These are phyloP conservation scores for Alnus glutinosa DNA, from an alignment of 306 rosid genomes.

Conservation along the genomic window DNA sequence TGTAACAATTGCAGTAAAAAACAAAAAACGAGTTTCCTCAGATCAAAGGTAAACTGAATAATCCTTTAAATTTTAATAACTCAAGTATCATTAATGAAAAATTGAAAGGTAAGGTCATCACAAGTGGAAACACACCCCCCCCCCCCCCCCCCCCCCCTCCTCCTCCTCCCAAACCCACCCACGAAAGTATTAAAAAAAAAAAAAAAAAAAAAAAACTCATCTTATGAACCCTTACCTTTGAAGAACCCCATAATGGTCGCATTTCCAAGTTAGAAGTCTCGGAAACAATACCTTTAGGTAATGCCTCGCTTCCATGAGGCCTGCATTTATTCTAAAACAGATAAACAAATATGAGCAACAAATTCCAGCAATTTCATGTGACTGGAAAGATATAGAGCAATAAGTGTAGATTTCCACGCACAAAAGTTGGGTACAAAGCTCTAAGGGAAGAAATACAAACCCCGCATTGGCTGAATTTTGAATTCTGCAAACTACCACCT, in stretches of 20 bases:
- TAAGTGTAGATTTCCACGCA: background rate
- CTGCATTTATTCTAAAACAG: slow-evolving; percentile 60
- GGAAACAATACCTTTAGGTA: slow-evolving; percentile 72
- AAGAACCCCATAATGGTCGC: slow-evolving; percentile 63
- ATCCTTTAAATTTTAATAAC: slow-evolving; percentile 3
- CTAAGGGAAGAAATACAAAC: slow-evolving; percentile 38
- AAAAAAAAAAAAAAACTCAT: background rate
- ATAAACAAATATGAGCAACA: slow-evolving; percentile 35
- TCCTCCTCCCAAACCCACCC: background rate
- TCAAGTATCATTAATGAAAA: slow-evolving; percentile 3
- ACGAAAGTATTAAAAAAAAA: too few relatives aligned
- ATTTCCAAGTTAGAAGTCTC: slow-evolving; percentile 60
- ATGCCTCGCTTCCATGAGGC: slow-evolving; percentile 74
- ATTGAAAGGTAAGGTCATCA: background rate
- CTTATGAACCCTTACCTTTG: slow-evolving; percentile 22
- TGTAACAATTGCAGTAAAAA: background rate
- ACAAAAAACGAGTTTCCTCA: background rate
- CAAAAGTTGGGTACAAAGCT: background rate
- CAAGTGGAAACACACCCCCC: too few relatives aligned
- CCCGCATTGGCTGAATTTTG: slow-evolving; percentile 53
- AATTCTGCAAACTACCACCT: slow-evolving; percentile 26
- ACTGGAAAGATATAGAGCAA: background rate
- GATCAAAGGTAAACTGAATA: background rate
- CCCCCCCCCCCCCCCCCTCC: background rate
- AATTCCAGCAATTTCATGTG: slow-evolving; percentile 6